These are phyloP conservation scores for Liquidambar formosana DNA, from an alignment of 164 flowering plant species.

Conservation along the genomic window DNA sequence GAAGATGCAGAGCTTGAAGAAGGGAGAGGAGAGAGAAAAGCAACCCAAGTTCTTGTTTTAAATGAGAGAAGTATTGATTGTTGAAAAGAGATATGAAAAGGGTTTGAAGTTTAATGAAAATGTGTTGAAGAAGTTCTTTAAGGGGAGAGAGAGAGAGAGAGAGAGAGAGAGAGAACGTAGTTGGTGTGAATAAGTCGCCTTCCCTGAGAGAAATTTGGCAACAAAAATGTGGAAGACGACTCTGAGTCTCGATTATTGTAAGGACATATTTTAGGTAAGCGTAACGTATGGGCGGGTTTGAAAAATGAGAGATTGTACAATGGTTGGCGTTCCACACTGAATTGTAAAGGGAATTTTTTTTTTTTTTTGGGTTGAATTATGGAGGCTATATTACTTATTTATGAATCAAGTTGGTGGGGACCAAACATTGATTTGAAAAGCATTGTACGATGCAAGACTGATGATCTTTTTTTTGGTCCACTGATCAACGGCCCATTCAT, in stretches of 20 bases:
- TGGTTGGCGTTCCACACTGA: slow-evolving; percentile 7
- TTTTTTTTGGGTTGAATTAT: too few relatives aligned
- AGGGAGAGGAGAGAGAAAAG: slow-evolving; percentile 7
- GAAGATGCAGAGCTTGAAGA: background rate
- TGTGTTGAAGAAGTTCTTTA: background rate
- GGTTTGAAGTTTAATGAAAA: slow-evolving; percentile 12
- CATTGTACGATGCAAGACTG: background rate
- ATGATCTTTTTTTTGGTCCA: background rate
- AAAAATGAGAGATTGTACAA: background rate
- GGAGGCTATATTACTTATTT: background rate
- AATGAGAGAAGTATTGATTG: background rate
- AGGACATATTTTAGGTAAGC: background rate
- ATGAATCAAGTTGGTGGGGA: background rate
- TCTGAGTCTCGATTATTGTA: slow-evolving; percentile 20
- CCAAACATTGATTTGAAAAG: background rate
- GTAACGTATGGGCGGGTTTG: background rate
- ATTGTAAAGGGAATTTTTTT: too few relatives aligned
- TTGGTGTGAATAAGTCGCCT: slow-evolving; percentile 19
- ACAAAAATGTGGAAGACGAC: slow-evolving; percentile 1
- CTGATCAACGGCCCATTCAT: too few relatives aligned
- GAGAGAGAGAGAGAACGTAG: background rate
- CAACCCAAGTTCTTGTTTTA: slow-evolving; percentile 5
- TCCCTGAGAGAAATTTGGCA: slow-evolving; percentile 10
- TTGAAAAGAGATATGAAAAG: slow-evolving; percentile 4
- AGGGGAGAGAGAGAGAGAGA: background rate